Evolutionary conservation across 2,329 filamentous ascomycete species (phyloP), one percentile per base, ranked within the genome.

Genomic region (Aspergillus sp.): DNA sequence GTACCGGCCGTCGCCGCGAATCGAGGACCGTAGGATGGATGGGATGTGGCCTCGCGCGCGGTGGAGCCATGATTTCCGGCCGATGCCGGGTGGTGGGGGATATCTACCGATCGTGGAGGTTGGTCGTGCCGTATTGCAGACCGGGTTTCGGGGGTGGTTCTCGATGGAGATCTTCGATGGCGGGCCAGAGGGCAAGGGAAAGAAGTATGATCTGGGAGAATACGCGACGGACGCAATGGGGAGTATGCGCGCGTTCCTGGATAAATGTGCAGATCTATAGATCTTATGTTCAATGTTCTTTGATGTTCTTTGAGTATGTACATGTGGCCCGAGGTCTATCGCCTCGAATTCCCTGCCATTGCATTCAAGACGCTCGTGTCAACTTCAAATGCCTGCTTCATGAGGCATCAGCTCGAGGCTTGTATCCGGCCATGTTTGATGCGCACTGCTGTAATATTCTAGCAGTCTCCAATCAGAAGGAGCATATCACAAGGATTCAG

Each of bases 1-100:
- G 0, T 91, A 91, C 65, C 83, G 79, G 59, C 78, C 84, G 34
- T 72, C 76, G 0, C 71, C 76, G 3, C 84, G 87, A 0, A 64
- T 91, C 4, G 68, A 76, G 19, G 71, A 76, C 3, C 69, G 80
- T 42, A 76, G 82, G 31, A 72, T 80, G 20, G 70, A 74, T 5
- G 86, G 84, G 0, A 61, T 86, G 41, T 70, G 84, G 25, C 84
- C 88, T 0, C 75, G 86, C 31, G 85, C 80, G 0, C 74, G 80
- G 29, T 92, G 88, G 88, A 91, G 87, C 61, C 84, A 88, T 68
- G 84, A 86, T 56, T 87, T 82, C 56, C 74, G 88, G 19, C 87
- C 88, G 0, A 68, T 89, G 53, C 87, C 88, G 0, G 89, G 83
- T 59, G 80, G 86, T 52, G 85, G 85, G 0, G 88, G 88, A 0